phyloP scores from a whole-genome alignment of 1,284 basidiomycete species.

The Ceratobasidium sp. region DNA sequence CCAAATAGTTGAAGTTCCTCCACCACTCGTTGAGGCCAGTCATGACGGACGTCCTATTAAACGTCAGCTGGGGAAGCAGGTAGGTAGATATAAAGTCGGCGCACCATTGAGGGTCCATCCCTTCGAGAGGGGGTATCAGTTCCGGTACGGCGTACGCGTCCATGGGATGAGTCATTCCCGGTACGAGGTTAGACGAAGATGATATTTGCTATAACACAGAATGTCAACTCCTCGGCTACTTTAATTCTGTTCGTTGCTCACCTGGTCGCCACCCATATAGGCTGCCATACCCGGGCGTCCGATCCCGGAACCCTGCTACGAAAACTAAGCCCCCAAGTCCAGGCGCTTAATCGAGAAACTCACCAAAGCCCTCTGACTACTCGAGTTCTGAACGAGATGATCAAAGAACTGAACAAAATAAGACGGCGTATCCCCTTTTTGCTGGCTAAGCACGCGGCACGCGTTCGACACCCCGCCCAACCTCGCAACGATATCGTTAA shows the following conservation, averaged over 20 bases:
- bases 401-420: constrained; percentile 41
- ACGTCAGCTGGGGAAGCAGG: too few relatives aligned
- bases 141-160: constrained; percentile 34
- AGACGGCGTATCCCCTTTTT: constrained; percentile 30
- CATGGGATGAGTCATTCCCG: too few relatives aligned
- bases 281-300: too few relatives aligned
- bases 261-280: too few relatives aligned
- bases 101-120: constrained; percentile 43
- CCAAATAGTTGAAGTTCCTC: constrained; percentile 43
- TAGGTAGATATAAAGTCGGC: neutral
- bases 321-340: neutral
- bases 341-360: neutral
- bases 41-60: constrained; percentile 32
- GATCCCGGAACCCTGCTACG: neutral
- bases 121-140: constrained; percentile 40
- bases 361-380: constrained; percentile 14
- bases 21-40: constrained; percentile 44
- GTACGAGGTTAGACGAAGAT: too few relatives aligned
- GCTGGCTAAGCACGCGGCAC: constrained; percentile 26
- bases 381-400: constrained; percentile 32
- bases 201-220: too few relatives aligned
- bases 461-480: constrained; percentile 18
- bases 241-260: too few relatives aligned
- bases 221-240: too few relatives aligned
- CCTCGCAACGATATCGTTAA: constrained; percentile 10